phyloP scores from a whole-genome alignment of 441 rosid genomes.

The Adansonia grandidieri region DNA sequence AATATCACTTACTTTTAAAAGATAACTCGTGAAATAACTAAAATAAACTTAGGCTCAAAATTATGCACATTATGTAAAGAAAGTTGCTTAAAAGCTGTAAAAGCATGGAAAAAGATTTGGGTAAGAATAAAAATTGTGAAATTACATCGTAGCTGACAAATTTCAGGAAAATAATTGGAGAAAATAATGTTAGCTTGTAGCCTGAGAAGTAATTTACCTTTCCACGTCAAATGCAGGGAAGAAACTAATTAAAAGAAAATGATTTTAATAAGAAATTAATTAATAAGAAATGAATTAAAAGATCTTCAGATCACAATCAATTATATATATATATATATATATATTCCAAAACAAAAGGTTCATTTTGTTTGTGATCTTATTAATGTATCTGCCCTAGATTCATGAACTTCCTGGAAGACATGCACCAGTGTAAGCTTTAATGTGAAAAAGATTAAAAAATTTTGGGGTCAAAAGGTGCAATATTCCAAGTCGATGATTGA shows the following conservation, averaged over 20 bases:
- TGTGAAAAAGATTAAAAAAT: background rate
- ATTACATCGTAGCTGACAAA: background rate
- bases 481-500: background rate
- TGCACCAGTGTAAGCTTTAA: background rate
- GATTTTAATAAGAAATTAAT: too few species aligned
- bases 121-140: background rate
- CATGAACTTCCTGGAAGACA: background rate
- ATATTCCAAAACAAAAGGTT: background rate
- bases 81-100: too few species aligned
- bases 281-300: too few species aligned
- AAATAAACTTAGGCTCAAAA: background rate
- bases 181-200: background rate
- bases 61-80: background rate
- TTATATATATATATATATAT: too few species aligned
- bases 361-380: background rate
- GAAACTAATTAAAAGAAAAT: background rate
- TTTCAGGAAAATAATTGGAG: background rate
- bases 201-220: background rate
- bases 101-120: too few species aligned
- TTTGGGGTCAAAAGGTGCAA: slow-evolving; percentile 7
- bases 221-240: background rate
- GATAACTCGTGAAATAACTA: background rate
- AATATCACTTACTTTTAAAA: too few species aligned
- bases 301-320: background rate
- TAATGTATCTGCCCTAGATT: background rate